Evolutionary conservation across 1,284 basidiomycete genomes (phyloP).

Genomic region (Ceratobasidium sp.): DNA sequence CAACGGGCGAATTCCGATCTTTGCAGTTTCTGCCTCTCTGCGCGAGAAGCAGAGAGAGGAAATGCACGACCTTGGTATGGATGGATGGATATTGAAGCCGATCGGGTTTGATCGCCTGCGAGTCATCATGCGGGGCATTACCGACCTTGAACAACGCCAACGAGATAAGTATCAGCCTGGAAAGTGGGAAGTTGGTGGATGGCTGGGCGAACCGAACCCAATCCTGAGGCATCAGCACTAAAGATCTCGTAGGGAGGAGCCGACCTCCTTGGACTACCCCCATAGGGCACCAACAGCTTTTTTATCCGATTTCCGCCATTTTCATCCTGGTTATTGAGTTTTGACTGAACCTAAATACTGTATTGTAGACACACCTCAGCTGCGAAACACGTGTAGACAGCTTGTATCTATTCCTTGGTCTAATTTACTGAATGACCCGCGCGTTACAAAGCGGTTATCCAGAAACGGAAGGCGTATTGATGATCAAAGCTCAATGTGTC

Average conservation of each 20-base stretch:
- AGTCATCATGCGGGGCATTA: slow-evolving; percentile 69
- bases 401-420: too few relatives aligned
- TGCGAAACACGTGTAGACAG: too few relatives aligned
- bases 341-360: not conserved
- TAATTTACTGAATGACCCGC: too few relatives aligned
- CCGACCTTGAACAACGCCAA: slow-evolving; percentile 64
- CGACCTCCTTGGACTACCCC: not conserved
- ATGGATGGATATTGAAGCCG: slow-evolving; percentile 90
- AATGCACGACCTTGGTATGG: slow-evolving; percentile 71
- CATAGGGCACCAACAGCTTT: not conserved
- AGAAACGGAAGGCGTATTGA: too few relatives aligned
- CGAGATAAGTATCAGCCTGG: slow-evolving; percentile 69
- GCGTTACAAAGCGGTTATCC: too few relatives aligned
- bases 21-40: slow-evolving; percentile 85
- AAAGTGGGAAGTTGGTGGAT: slow-evolving; percentile 79
- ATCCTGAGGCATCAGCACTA: slow-evolving; percentile 27
- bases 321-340: not conserved
- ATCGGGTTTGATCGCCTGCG: slow-evolving; percentile 79
- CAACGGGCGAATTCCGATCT: slow-evolving; percentile 80
- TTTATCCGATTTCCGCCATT: not conserved
- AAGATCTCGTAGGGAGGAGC: not conserved
- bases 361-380: too few relatives aligned
- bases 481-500: too few relatives aligned
- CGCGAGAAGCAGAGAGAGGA: slow-evolving; percentile 70
- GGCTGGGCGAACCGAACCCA: slow-evolving; percentile 57